Conservation (phyloP, 106 monocot species). For the Narthecium ossifragum region DNA sequence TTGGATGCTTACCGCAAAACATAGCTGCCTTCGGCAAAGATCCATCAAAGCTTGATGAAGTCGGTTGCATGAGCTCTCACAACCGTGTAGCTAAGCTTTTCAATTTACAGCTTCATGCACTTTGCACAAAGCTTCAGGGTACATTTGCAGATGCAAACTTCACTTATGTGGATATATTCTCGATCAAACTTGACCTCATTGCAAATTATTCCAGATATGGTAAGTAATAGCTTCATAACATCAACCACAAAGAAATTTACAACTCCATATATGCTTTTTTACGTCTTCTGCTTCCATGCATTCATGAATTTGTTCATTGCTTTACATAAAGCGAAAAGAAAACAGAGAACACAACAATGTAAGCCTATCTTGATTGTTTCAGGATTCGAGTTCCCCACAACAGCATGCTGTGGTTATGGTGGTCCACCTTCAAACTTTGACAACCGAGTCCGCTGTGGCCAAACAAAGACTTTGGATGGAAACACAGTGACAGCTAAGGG, state of each 20-base stretch:
- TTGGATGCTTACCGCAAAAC: constrained; percentile 87
- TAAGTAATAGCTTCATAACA: too few species aligned
- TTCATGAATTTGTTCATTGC: too few species aligned
- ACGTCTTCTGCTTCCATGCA: too few species aligned
- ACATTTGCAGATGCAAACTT: constrained; percentile 49
- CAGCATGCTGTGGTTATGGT: constrained; percentile 78
- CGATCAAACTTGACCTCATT: constrained; percentile 76
- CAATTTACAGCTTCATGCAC: constrained; percentile 84
- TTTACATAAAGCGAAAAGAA: too few species aligned
- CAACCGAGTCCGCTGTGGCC: constrained; percentile 50
- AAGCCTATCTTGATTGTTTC: too few species aligned
- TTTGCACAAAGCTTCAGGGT: constrained; percentile 57
- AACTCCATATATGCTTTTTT: too few species aligned
- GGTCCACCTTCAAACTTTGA: constrained; percentile 78
- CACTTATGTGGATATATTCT: constrained; percentile 62
- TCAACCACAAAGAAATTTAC: too few species aligned
- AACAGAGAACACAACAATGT: too few species aligned
- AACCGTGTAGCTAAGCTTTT: constrained; percentile 73
- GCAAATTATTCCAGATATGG: constrained; percentile 77
- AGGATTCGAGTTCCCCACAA: constrained; percentile 70
- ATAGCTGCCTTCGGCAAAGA: constrained; percentile 66
- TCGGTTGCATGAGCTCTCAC: constrained; percentile 72
- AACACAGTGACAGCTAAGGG: constrained; percentile 49
- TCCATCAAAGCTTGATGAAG: constrained; percentile 67
- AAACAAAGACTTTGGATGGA: constrained; percentile 66